These are phyloP conservation scores for Globisporangium uncinulatum DNA, from an alignment of 352 stramenopile species.

Conservation along the genomic window DNA sequence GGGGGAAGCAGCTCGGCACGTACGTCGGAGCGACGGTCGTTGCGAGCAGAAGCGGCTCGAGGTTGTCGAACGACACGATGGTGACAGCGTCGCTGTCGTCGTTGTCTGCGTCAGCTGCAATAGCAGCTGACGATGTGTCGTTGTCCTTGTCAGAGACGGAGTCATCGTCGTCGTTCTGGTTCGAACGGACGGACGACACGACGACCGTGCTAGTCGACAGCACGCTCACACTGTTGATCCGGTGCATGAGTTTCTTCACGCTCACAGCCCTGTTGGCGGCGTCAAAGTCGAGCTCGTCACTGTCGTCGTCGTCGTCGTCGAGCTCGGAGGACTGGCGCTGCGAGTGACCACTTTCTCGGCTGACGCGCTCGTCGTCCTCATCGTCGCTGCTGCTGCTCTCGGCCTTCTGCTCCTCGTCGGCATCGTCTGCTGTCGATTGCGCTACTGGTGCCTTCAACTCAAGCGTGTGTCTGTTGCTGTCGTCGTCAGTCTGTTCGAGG, in stretches of 20 bases:
- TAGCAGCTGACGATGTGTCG: neutral
- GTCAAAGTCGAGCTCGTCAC: slow-evolving; percentile 14
- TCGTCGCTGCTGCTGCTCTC: neutral
- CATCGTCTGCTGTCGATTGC: neutral
- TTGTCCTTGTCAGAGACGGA: slow-evolving; percentile 1
- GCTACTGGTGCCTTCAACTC: slow-evolving; percentile 5
- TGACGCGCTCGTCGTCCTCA: neutral
- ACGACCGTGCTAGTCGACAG: neutral
- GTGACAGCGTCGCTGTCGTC: slow-evolving; percentile 2
- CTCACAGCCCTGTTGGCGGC: slow-evolving; percentile 10
- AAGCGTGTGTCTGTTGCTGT: neutral
- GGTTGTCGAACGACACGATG: neutral
- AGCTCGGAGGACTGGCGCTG: neutral
- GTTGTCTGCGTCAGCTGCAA: neutral
- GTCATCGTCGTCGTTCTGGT: slow-evolving; percentile 15
- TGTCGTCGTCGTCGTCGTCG: slow-evolving; percentile 2
- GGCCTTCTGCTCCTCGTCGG: neutral
- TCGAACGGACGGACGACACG: slow-evolving; percentile 4
- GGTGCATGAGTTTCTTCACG: slow-evolving; percentile 16
- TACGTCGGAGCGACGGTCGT: slow-evolving; percentile 7
- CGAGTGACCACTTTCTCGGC: too few species aligned
- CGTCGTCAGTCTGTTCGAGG: slow-evolving; percentile 11
- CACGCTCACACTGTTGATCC: slow-evolving; percentile 13
- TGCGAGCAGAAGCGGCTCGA: slow-evolving; percentile 13
- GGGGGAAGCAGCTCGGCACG: slow-evolving; percentile 14